Evolutionary conservation across 1,284 basidiomycete species (phyloP).

Genomic region (Cryptococcus sp.): DNA sequence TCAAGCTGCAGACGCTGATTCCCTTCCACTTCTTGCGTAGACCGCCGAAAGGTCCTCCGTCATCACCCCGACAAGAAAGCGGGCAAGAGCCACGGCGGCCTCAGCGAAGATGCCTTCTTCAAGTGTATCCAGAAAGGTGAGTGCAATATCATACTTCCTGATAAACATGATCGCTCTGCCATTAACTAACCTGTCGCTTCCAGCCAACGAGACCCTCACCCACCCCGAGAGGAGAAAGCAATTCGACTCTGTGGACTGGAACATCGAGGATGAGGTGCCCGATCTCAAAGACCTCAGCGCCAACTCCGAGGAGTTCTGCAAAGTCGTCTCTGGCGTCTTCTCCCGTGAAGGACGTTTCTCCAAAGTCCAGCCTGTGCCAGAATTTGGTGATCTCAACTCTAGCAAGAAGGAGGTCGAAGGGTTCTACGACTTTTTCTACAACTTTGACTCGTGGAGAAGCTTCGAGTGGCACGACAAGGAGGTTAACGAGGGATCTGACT

Average conservation of each 20-base stretch:
- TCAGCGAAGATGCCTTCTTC: conserved; percentile 98
- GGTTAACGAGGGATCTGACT: conserved; percentile 95
- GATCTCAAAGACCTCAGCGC: conserved; percentile 62
- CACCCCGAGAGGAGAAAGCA: conserved; percentile 86
- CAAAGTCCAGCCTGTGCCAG: conserved; percentile 80
- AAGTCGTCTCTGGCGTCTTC: conserved; percentile 73
- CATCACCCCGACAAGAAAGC: conserved; percentile 99
- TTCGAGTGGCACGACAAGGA: conserved; percentile 99
- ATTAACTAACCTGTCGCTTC: neutral
- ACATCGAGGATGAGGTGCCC: conserved; percentile 76
- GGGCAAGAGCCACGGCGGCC: conserved; percentile 59
- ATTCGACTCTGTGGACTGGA: conserved; percentile 95
- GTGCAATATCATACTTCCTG: conserved; percentile 2
- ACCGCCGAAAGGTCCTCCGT: conserved; percentile 97
- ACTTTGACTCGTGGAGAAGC: conserved; percentile 97
- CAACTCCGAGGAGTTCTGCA: conserved; percentile 56
- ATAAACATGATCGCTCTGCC: neutral
- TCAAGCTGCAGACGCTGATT: no score
- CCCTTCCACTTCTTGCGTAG: conserved; percentile 52
- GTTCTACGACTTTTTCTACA: conserved; percentile 99
- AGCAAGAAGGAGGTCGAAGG: conserved; percentile 81
- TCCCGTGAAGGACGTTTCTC: conserved; percentile 91
- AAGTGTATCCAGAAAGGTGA: conserved; percentile 92
- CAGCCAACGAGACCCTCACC: conserved; percentile 84
- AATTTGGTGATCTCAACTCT: conserved; percentile 71